Conservation (phyloP, 495 filamentous ascomycete species). For the Baudoinia panamericana region DNA sequence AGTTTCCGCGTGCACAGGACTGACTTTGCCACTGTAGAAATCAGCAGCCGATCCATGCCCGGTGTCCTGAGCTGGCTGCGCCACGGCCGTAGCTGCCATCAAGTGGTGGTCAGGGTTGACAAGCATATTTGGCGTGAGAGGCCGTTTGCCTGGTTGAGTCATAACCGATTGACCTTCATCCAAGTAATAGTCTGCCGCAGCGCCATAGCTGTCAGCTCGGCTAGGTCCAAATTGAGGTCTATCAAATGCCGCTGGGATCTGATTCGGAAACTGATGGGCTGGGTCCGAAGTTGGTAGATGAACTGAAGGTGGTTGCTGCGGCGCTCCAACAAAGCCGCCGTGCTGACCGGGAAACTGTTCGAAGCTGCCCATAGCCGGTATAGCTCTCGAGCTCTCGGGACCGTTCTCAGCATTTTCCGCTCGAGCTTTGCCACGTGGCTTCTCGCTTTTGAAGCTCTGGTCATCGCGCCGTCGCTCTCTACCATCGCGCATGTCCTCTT, state of each 20-base stretch:
- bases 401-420: not conserved
- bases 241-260: slow-evolving; percentile 5
- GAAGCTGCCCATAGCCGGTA: slow-evolving; percentile 19
- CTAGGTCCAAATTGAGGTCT: slow-evolving; percentile 7
- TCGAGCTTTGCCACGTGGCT: slow-evolving; percentile 3
- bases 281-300: slow-evolving; percentile 11
- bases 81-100: slow-evolving; percentile 21
- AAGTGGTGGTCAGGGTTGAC: slow-evolving; percentile 32
- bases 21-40: slow-evolving; percentile 23
- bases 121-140: slow-evolving; percentile 40
- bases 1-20: not conserved
- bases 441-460: not conserved
- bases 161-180: slow-evolving; percentile 51
- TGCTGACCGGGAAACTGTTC: slow-evolving; percentile 19
- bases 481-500: slow-evolving; percentile 11
- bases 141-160: slow-evolving; percentile 48
- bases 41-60: slow-evolving; percentile 31
- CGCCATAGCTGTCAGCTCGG: slow-evolving; percentile 32
- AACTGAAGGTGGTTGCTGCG: slow-evolving; percentile 6
- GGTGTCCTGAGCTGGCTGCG: slow-evolving; percentile 28
- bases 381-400: not conserved
- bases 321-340: slow-evolving; percentile 3
- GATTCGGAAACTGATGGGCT: slow-evolving; percentile 16
- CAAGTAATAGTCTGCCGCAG: slow-evolving; percentile 54
- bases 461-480: slow-evolving; percentile 5